Conservation (phyloP, 495 filamentous ascomycete species). For the Pyrenula aspistea region DNA sequence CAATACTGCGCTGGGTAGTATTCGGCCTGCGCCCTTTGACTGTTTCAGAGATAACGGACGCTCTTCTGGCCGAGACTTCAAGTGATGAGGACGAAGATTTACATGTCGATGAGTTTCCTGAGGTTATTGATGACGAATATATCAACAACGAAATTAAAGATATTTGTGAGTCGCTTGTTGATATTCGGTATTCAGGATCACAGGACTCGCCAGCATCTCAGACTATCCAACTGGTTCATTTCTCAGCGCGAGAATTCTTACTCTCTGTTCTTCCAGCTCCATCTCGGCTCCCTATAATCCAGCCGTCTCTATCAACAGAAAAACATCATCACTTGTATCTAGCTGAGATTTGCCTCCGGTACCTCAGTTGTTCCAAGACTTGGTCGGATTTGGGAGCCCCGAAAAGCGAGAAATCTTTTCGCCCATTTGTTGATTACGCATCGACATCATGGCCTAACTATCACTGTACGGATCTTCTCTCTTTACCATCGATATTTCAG, state of each 20-base stretch:
- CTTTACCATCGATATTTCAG: neutral
- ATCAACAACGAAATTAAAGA: slow-evolving; percentile 5
- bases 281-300: neutral
- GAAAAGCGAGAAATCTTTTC: neutral
- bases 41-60: slow-evolving; percentile 12
- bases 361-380: neutral
- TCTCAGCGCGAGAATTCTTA: neutral
- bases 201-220: neutral
- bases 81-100: too few relatives aligned
- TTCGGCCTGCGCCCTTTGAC: slow-evolving; percentile 16
- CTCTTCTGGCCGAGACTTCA: slow-evolving; percentile 2
- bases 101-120: slow-evolving; percentile 7
- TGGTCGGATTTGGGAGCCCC: neutral
- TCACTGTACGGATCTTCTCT: neutral
- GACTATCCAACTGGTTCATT: neutral
- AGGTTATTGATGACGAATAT: slow-evolving; percentile 11
- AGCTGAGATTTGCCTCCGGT: neutral
- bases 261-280: neutral
- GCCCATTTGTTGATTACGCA: neutral
- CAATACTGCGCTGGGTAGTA: slow-evolving; percentile 14
- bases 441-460: neutral
- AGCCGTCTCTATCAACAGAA: neutral
- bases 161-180: neutral
- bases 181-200: neutral
- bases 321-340: neutral